Evolutionary conservation across 345 rosid genomes (phyloP), one percentile per base, ranked within the genome.

Genomic region (Aethionema arabicum): DNA sequence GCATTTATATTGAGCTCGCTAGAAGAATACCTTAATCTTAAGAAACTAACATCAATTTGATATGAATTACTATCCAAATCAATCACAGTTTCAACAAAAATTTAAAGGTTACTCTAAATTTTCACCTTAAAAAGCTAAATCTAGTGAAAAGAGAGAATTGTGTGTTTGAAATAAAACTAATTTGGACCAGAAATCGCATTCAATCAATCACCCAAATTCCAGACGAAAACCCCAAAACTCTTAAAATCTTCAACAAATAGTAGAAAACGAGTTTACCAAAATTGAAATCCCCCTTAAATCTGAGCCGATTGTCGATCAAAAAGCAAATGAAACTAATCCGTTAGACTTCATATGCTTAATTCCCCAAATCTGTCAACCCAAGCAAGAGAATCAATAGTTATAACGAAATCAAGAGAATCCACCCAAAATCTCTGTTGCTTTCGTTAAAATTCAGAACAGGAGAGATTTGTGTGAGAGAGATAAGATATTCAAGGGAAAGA

Each of bases 131-230:
- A 38, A 11, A 32, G 42, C 48, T 45, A 27, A 15, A 31, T 40
- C 8, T 5, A 21, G 40, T 55, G 8, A 41, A 32, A 8, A 51
- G 59, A 36, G 72, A 44, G 0, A 33, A 43, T n/a, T n/a, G n/a
- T n/a, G n/a, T n/a, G n/a, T n/a, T n/a, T n/a, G n/a, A n/a, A n/a
- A n/a, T n/a, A n/a, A n/a, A n/a, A n/a, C n/a, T 0, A 37, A n/a
- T 1, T 68, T 32, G 21, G 41, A 44, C 4, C 61, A 45, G 42
- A 70, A 32, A 48, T 69, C 39, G 14, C 43, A 57, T 15, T 27
- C 11, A n/a, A n/a, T n/a, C n/a, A n/a, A n/a, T n/a, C n/a, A n/a
- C n/a, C n/a, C n/a, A 16, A 0, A 33, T 6, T 55, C 5, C 27
- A 11, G 42, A 48, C 10, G 0, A 16, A 27, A 65, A 31, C 32